Evolutionary conservation across 176 grass and related monocot genomes (phyloP).

Genomic region (Canna indica): DNA sequence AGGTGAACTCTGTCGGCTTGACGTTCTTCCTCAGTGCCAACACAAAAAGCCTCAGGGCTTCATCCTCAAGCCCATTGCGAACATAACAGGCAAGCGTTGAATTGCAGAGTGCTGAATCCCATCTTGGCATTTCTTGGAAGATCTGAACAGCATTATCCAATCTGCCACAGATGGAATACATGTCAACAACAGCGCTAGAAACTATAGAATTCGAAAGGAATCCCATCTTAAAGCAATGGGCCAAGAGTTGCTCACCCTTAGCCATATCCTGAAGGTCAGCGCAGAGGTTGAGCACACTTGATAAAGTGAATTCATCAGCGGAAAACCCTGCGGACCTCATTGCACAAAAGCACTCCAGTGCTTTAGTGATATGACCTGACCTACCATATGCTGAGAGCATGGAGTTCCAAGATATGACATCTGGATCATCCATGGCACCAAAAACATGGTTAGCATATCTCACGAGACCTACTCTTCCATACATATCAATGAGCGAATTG

Average conservation of each 20-base stretch:
- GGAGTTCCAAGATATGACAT: slow-evolving; percentile 65
- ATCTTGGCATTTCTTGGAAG: slow-evolving; percentile 40
- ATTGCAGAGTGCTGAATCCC: slow-evolving; percentile 60
- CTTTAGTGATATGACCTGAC: slow-evolving; percentile 18
- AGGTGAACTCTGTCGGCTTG: slow-evolving; percentile 59
- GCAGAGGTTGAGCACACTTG: slow-evolving; percentile 44
- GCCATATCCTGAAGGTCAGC: slow-evolving; percentile 35
- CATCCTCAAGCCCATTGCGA: slow-evolving; percentile 46
- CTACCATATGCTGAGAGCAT: slow-evolving; percentile 55
- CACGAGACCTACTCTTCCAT: slow-evolving; percentile 44
- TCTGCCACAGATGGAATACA: slow-evolving; percentile 56
- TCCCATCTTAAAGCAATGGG: slow-evolving; percentile 51
- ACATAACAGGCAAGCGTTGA: slow-evolving; percentile 58
- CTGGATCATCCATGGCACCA: slow-evolving; percentile 33
- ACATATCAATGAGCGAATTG: slow-evolving; percentile 66
- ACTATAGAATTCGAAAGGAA: slow-evolving; percentile 59
- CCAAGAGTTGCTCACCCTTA: slow-evolving; percentile 62
- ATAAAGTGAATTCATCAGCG: slow-evolving; percentile 51
- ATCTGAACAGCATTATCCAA: slow-evolving; percentile 40
- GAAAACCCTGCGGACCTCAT: slow-evolving; percentile 43
- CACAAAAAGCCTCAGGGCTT: slow-evolving; percentile 47
- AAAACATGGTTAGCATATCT: slow-evolving; percentile 40
- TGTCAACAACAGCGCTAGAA: slow-evolving; percentile 51
- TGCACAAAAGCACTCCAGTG: slow-evolving; percentile 41
- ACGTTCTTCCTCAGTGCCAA: slow-evolving; percentile 45